Conservation (phyloP, 306 rosid species). For the Sechiopsis laciniata region DNA sequence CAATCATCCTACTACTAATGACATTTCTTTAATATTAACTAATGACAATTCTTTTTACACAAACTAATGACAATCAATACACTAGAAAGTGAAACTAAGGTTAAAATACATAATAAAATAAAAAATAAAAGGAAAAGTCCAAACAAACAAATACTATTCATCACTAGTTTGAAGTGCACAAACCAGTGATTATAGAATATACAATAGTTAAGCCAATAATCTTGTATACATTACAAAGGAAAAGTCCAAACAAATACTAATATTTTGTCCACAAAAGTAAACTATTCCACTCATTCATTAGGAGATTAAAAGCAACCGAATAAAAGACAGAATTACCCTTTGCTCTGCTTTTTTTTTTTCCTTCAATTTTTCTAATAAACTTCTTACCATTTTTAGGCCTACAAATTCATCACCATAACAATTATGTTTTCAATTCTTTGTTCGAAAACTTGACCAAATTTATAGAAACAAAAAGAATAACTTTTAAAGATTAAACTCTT, state of each 20-base stretch:
- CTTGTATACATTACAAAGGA: background rate
- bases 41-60: no score
- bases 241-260: slow-evolving; percentile 1
- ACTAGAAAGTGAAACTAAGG: no score
- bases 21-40: background rate
- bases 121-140: background rate
- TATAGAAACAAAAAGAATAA: background rate
- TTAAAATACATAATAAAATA: background rate
- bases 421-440: background rate
- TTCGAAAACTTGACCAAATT: background rate
- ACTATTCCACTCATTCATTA: slow-evolving; percentile 6
- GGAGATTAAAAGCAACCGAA: background rate
- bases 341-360: background rate
- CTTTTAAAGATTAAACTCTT: background rate
- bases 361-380: background rate
- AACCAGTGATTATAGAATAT: background rate
- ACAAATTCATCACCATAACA: background rate
- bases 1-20: no score
- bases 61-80: no score
- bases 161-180: background rate
- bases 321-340: slow-evolving; percentile 9
- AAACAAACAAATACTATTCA: no score
- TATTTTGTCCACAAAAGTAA: slow-evolving; percentile 4
- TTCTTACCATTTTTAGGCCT: background rate
- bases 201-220: slow-evolving; percentile 8